phyloP scores from a whole-genome alignment of 768 basidiomycete species.

The Leccinum broughii region DNA sequence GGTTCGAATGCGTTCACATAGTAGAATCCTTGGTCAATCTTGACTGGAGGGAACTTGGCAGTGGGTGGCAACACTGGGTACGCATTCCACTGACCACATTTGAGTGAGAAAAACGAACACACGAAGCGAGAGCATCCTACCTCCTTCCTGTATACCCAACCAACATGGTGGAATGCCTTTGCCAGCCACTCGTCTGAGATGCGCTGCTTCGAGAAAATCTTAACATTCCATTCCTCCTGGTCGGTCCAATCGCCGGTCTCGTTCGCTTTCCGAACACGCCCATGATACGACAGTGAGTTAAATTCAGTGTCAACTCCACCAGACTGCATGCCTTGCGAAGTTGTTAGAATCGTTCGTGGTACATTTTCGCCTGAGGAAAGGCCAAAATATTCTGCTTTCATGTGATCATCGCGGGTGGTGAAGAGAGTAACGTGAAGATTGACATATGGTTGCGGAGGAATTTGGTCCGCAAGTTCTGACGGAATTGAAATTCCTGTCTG shows the following conservation, averaged over 20 bases:
- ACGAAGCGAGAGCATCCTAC: constrained; percentile 33
- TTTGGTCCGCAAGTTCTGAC: constrained; percentile 44
- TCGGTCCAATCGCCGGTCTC: constrained; percentile 24
- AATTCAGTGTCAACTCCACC: constrained; percentile 72
- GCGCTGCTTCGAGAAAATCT: constrained; percentile 76
- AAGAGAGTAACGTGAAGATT: constrained; percentile 88
- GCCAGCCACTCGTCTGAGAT: constrained; percentile 72
- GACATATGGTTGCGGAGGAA: constrained; percentile 76
- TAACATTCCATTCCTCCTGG: constrained; percentile 65
- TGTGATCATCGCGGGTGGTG: constrained; percentile 64
- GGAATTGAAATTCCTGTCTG: constrained; percentile 59
- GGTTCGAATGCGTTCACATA: constrained; percentile 94
- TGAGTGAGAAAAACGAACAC: constrained; percentile 7
- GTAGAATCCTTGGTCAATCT: constrained; percentile 76
- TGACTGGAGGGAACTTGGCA: constrained; percentile 69
- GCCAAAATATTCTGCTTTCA: constrained; percentile 71
- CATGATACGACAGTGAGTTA: constrained; percentile 84
- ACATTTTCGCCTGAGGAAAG: constrained; percentile 43
- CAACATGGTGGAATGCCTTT: constrained; percentile 65
- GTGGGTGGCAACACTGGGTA: constrained; percentile 75
- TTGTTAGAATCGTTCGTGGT: constrained; percentile 73
- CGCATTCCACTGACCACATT: constrained; percentile 66
- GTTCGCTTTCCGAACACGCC: constrained; percentile 40
- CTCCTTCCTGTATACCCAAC: constrained; percentile 84
- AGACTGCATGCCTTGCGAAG: constrained; percentile 56